Base-by-base conservation (phyloP, 495 filamentous ascomycete species). In the Delitschia confertaspora region DNA sequence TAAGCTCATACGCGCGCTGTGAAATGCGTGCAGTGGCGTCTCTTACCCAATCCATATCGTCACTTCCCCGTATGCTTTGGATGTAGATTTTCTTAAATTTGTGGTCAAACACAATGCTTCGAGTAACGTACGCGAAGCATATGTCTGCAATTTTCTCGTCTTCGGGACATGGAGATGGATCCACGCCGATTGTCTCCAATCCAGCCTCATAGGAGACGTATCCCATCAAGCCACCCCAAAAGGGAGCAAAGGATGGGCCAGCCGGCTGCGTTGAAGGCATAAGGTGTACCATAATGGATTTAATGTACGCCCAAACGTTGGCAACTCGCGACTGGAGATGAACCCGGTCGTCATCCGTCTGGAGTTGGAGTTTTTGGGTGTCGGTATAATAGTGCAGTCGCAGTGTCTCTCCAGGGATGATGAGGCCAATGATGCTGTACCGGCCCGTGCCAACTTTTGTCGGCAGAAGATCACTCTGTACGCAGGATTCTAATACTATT, bases 141-240 rank as follows among this genome's bases (percentile, higher is more conserved):
- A 88, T 66, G 62, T 95, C 89, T 0, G 85, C 79, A 0, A 19
- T 16, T 70, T 66, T n/a, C 24, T 29, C n/a, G 46, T 57, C 19
- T 48, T 51, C 38, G 9, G 2, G 8, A 7, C 19, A 14, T 7
- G 41, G 19, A 3, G 18, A 14, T 40, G 55, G 45, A 0, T 57
- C 39, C 17, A 85, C 65, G 23, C 62, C 67, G 21, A 86, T 76
- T 3, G 71, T 70, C 18, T 71, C 59, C 0, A 95, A 67, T 0
- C 88, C 85, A 35, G 87, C 71, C 58, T 98, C 89, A 49, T 95
- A 95, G 1, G 84, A 85, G 33, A 88, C 81, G 56, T 82, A 94
- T 0, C 91, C 91, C 61, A 95, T 74, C 35, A 95, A 79, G 0
- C 89, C 89, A 31, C 88, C 89, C 67, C 86, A 80, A 56, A 98